Evolutionary conservation across 495 filamentous ascomycete species (phyloP).

Genomic region (Talaromyces nanjingensis): DNA sequence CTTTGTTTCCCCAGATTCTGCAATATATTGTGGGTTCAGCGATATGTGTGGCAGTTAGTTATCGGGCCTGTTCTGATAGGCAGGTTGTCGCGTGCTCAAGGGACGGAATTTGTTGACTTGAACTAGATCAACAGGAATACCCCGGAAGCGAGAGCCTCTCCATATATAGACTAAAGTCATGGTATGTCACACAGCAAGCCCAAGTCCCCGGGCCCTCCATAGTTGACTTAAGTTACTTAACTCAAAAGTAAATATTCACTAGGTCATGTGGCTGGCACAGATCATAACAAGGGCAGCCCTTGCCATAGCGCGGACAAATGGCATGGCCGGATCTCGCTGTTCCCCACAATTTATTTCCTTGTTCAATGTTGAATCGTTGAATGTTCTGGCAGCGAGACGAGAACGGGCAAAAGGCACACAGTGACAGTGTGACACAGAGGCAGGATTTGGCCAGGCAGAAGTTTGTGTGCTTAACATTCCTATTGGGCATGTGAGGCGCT

Average conservation of each 20-base stretch:
- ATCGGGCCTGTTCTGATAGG: neutral
- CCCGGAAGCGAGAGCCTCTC: neutral
- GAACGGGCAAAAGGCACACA: neutral
- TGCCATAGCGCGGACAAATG: neutral
- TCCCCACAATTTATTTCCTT: neutral
- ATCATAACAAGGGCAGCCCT: neutral
- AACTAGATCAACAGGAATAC: neutral
- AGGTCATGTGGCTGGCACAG: slow-evolving; percentile 5
- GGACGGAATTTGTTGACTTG: neutral
- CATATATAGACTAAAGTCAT: neutral
- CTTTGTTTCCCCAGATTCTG: neutral
- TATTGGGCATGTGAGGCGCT: neutral
- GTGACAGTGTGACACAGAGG: neutral
- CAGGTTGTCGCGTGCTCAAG: neutral
- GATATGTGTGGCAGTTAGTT: neutral
- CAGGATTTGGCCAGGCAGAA: neutral
- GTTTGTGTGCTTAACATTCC: neutral
- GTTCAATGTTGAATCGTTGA: neutral
- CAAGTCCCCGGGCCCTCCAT: neutral
- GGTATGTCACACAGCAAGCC: neutral
- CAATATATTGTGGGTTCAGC: neutral
- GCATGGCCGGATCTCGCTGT: neutral
- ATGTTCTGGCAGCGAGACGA: neutral
- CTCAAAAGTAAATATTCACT: neutral
- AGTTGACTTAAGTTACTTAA: neutral